Base-by-base conservation (phyloP, 139 green algal genomes). In the Tetradesmus obliquus region DNA sequence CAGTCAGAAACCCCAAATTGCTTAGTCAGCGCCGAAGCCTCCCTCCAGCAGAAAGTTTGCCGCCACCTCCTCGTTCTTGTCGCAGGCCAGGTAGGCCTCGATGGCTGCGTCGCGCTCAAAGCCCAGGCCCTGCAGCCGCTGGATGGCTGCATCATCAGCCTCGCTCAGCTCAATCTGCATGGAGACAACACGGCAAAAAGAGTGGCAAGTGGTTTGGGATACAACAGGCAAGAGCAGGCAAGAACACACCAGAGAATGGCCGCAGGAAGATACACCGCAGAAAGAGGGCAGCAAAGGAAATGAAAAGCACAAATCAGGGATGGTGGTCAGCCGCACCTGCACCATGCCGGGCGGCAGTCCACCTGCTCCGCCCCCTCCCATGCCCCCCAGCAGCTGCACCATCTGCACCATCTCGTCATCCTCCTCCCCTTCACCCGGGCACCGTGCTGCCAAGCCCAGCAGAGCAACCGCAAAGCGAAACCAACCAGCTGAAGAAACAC, bases 11-110 rank as follows among this genome's bases (percentile, higher is more conserved):
- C 32, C 12, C 12, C 62, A 15, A 20, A 12, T 45, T 81, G 72
- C 32, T 55, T 80, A 89, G 24, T 89, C 84, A 6, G 7, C 60
- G 10, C 88, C 88, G 45, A 91, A 88, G 55, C 57, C 88, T 1
- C 60, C 88, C 89, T 99, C 97, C 51, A 99, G 93, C 80, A 99
- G 95, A 94, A 97, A 99, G 93, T 99, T 99, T 32, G 98, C 98
- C 17, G 98, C 98, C 82, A 99, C 85, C 89, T 97, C 95, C 94
- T 99, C 98, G 89, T 99, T 98, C 91, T 97, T 98, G 89, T 99
- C 98, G 94, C 98, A 99, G 3, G 97, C 96, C 81, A 99, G 93
- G 95, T 97, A 99, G 8, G 98, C 98, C 94, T 99, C 96, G 6
- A 99, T 93, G 92, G 94, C 97, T 0, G 91, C 82, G 8, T 96